Evolutionary conservation across 164 flowering plant genomes (phyloP), one percentile per base, ranked within the genome.

Genomic region (Aristolochia fimbriata): DNA sequence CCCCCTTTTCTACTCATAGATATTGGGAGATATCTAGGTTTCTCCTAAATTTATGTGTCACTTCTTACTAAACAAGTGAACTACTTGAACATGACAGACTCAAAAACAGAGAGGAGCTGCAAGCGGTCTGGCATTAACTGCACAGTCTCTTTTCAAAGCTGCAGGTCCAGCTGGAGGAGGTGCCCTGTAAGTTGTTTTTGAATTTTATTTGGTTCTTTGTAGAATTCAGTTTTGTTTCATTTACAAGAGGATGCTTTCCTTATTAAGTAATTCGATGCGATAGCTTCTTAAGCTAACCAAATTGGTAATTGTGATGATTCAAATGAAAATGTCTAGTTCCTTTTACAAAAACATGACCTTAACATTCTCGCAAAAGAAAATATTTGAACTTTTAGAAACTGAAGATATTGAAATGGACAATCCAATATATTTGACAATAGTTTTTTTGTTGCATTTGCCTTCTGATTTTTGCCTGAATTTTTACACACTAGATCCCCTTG

Each of bases 121-220:
- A 43, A 65, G 60, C 53, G 68, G 68, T 52, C 52, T 65, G 14
- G 25, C 88, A 9, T 69, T 81, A 75, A 52, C 84, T 59, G 79
- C 74, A 7, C 75, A 76, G 81, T 83, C 88, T 27, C 41, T 80
- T 0, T 83, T 74, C 64, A 83, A 78, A 67, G 83, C 88, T 11
- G 17, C 67, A 50, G 88, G 82, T 50, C 88, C 88, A 45, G 82
- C 82, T 30, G 80, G 65, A 8, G 86, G 81, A 10, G 88, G 85
- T 65, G 51, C 77, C 15, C 19, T 81, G 83, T 83, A 55, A 70
- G 82, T 70, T 19, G 55, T 20, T 23, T 27, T 49, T 49, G 52
- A 19, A 49, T 0, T 16, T 31, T 15, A 24, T 7, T 47, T 48
- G 1, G 27, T 1, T 55, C 10, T 27, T 27, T 16, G 0, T 30